Percentiles rank a stretch among this genome's conserved stretches.
Conservation (phyloP, 331 rosid species). For the Pyracantha coccinea region DNA sequence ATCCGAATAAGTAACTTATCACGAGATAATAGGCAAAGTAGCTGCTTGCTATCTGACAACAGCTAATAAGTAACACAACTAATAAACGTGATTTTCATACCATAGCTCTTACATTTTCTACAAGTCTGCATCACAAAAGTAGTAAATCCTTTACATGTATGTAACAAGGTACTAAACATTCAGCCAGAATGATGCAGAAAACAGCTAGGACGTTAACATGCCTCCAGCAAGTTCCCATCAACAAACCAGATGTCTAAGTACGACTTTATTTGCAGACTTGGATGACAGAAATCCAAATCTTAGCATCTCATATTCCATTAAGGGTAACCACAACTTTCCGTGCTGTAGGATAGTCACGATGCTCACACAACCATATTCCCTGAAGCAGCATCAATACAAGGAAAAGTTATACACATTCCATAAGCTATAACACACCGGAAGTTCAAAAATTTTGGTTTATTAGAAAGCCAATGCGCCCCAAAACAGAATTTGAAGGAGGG, state of each 20-base stretch:
- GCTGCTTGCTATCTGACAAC: no score
- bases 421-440: background rate
- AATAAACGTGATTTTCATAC: no score
- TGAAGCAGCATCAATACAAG: conserved; percentile 17
- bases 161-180: background rate
- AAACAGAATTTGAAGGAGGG: background rate
- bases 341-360: conserved; percentile 72
- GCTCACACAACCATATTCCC: conserved; percentile 99
- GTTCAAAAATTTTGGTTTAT: background rate
- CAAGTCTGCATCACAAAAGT: background rate
- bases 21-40: no score
- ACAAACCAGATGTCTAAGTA: background rate
- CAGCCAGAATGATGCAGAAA: background rate
- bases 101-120: background rate
- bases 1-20: no score
- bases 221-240: background rate
- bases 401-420: background rate
- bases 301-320: conserved; percentile 57
- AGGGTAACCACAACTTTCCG: conserved; percentile 83
- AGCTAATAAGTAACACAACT: no score
- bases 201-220: background rate
- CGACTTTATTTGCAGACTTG: background rate
- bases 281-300: background rate
- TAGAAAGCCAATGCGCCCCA: background rate
- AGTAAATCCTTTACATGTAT: background rate